phyloP scores from a whole-genome alignment of 2,329 filamentous ascomycete genomes.

The Coleophoma crateriformis region DNA sequence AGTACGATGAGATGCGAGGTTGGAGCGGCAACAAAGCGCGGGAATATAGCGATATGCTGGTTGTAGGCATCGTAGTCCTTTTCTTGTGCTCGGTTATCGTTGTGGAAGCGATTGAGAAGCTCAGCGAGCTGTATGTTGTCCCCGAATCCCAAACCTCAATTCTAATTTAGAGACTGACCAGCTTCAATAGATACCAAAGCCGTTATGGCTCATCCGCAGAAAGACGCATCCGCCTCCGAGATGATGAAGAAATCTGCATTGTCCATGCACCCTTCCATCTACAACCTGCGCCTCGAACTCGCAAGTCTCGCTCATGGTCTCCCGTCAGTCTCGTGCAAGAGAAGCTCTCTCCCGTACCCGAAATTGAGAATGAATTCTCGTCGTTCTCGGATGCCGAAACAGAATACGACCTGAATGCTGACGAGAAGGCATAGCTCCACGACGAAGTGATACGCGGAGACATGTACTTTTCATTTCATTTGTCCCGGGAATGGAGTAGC shows the following conservation, averaged over 20 bases:
- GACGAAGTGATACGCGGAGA: no score
- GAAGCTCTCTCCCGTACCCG: no score
- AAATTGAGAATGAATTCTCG: no score
- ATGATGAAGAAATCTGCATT: slow-evolving; percentile 14
- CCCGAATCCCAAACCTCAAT: not conserved
- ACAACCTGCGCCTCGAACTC: slow-evolving; percentile 7
- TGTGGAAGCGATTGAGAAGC: slow-evolving; percentile 16
- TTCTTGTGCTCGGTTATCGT: slow-evolving; percentile 18
- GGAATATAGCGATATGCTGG: slow-evolving; percentile 20
- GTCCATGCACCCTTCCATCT: slow-evolving; percentile 10
- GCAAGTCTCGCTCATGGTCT: not conserved
- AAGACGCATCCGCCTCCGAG: slow-evolving; percentile 17
- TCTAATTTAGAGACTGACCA: slow-evolving; percentile 1
- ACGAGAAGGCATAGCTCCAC: no score
- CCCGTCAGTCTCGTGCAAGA: no score
- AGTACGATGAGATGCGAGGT: no score
- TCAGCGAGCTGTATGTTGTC: slow-evolving; percentile 13
- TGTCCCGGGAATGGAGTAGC: no score
- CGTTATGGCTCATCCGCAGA: not conserved
- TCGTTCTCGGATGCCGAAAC: no score
- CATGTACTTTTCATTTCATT: no score
- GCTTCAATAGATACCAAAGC: not conserved
- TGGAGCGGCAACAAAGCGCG: slow-evolving; percentile 4
- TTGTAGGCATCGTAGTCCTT: slow-evolving; percentile 21
- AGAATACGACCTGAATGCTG: no score